Conservation (phyloP, 768 basidiomycete species). For the Tulasnella sp. region DNA sequence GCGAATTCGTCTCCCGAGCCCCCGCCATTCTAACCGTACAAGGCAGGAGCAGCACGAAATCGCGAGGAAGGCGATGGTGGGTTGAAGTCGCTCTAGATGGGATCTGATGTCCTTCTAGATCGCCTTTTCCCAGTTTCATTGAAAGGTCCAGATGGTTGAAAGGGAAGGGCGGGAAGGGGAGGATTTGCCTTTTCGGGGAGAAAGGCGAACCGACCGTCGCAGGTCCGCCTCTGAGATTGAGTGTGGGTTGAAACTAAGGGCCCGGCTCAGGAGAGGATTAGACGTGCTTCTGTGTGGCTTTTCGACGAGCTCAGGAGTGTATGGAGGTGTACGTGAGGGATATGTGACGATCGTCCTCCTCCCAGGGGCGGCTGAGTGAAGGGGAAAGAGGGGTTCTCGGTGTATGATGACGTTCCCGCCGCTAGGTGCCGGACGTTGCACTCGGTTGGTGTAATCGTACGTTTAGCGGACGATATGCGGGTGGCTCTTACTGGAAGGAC, state of each 20-base stretch:
- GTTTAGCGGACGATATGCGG: background rate
- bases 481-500: background rate
- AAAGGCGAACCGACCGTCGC: background rate
- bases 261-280: background rate
- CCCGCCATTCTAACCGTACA: background rate
- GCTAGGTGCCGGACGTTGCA: background rate
- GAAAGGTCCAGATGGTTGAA: background rate
- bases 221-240: background rate
- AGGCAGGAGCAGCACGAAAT: background rate
- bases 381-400: background rate
- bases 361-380: background rate
- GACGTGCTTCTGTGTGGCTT: slow-evolving; percentile 10
- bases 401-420: background rate
- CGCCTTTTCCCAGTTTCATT: background rate
- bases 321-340: background rate
- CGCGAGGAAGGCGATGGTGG: background rate
- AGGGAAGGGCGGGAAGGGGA: slow-evolving; percentile 9
- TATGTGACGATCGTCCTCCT: background rate
- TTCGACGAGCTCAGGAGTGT: background rate
- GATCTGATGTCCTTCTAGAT: slow-evolving; percentile 6
- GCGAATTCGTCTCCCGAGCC: background rate
- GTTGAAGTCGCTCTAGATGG: slow-evolving; percentile 8
- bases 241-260: slow-evolving; percentile 4
- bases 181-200: slow-evolving; percentile 6
- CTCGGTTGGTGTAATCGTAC: background rate